Evolutionary conservation across 1,284 basidiomycete species (phyloP), one percentile per base, ranked within the genome.

Genomic region (Phlebopus sp.): DNA sequence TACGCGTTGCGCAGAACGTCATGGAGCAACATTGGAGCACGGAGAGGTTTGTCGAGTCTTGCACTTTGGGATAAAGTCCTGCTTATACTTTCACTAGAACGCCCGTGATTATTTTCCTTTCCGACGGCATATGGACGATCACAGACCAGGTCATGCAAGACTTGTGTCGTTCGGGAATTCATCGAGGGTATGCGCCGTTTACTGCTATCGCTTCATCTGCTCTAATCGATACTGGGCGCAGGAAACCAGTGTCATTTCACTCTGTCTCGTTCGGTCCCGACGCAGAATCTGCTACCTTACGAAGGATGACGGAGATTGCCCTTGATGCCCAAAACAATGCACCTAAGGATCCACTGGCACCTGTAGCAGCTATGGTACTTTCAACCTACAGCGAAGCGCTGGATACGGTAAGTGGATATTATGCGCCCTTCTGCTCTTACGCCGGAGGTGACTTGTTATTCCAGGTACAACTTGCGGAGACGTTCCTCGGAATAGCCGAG

Each of bases 401-500:
- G 5, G 76, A 79, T 51, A 73, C 75, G 34, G 78, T 79, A 47
- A 50, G 71, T 6, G 13, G 5, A 14, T 18, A 13, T 14, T 4
- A 13, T 23, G n/a, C 42, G 23, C 42, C 42, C 19, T 23, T 38
- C 32, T 25, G 13, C 17, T 43, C 8, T 29, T n/a, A n/a, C n/a
- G 21, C 17, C 36, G 8, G 19, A 18, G 18, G 37, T 32, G 41
- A 34, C 9, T 21, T 15, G 30, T 42, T 21, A 13, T 21, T 27
- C 15, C 50, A 80, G 78, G 69, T 79, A 31, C 69, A 69, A 46
- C 70, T 81, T 4, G 73, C 79, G 0, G 71, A 77, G 50, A 78
- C 79, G 0, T 81, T 81, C 71, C 64, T 81, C 18, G 74, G 74
- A 17, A 71, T 80, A 40, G 78, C 78, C 0, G 74, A 77, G 30